phyloP scores from a whole-genome alignment of 208 protist genomes.

The Acanthamoeba triangularis region DNA sequence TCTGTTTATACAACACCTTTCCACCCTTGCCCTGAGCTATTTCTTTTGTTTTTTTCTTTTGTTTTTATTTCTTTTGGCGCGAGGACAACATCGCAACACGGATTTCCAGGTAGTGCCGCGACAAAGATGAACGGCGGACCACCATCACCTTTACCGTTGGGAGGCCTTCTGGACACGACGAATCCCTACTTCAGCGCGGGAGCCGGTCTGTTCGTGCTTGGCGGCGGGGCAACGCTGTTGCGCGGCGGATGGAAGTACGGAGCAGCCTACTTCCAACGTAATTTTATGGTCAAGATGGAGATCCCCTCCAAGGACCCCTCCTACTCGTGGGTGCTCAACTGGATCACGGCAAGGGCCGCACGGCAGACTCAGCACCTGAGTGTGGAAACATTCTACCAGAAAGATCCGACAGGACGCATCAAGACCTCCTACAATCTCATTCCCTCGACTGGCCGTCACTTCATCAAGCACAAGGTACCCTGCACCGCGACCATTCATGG shows the following conservation, averaged over 20 bases:
- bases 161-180: not conserved
- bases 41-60: too few relatives aligned
- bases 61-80: too few relatives aligned
- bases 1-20: too few relatives aligned
- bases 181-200: conserved; percentile 74
- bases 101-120: not conserved
- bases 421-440: conserved; percentile 44
- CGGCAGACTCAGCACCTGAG: conserved; percentile 73
- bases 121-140: conserved; percentile 3
- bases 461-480: conserved; percentile 66
- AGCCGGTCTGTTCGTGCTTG: conserved; percentile 7
- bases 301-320: conserved; percentile 65
- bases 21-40: too few relatives aligned
- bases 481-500: not conserved
- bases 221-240: conserved; percentile 9
- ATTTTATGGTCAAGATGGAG: conserved; percentile 71
- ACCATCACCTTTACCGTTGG: not conserved
- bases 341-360: conserved; percentile 32
- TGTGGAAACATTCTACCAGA: conserved; percentile 61
- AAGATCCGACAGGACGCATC: conserved; percentile 30
- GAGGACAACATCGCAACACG: not conserved
- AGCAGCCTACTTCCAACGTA: not conserved
- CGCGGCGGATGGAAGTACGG: conserved; percentile 36
- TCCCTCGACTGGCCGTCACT: conserved; percentile 34
- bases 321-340: conserved; percentile 75